Conservation (phyloP, 2,329 filamentous ascomycete species). For the Diaporthe sp. region DNA sequence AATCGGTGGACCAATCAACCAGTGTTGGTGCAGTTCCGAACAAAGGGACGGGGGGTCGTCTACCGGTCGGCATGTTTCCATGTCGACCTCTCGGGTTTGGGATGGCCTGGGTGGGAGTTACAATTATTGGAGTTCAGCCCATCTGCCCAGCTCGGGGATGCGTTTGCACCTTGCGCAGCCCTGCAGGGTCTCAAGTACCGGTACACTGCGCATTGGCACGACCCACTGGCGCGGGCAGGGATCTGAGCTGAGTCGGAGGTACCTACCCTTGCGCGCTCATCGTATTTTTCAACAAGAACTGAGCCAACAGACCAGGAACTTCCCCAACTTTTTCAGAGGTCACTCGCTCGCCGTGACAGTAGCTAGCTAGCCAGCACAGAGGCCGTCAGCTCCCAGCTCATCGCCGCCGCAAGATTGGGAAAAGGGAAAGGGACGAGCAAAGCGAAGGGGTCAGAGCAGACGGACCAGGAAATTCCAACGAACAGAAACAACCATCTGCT, state of each 20-base stretch:
- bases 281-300: conserved; percentile 46
- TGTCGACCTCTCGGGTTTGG: background rate
- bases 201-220: conserved; percentile 31
- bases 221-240: conserved; percentile 27
- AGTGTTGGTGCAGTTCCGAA: conserved; percentile 1
- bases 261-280: conserved; percentile 37
- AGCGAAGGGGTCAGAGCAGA: conserved; percentile 14
- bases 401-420: background rate
- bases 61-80: conserved; percentile 15
- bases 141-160: conserved; percentile 27
- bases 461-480: conserved; percentile 2
- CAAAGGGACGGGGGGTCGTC: background rate
- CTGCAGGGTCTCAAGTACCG: conserved; percentile 38
- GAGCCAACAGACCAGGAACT: conserved; percentile 47
- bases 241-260: conserved; percentile 33
- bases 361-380: conserved; percentile 13
- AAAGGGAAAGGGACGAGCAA: conserved; percentile 4
- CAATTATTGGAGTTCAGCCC: conserved; percentile 20
- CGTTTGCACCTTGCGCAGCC: background rate
- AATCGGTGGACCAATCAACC: background rate
- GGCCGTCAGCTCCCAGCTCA: conserved; percentile 8
- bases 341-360: conserved; percentile 19
- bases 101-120: background rate
- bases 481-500: background rate
- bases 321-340: conserved; percentile 49